Evolutionary conservation across 2,329 filamentous ascomycete species (phyloP).

Genomic region (Drechslera avenae): DNA sequence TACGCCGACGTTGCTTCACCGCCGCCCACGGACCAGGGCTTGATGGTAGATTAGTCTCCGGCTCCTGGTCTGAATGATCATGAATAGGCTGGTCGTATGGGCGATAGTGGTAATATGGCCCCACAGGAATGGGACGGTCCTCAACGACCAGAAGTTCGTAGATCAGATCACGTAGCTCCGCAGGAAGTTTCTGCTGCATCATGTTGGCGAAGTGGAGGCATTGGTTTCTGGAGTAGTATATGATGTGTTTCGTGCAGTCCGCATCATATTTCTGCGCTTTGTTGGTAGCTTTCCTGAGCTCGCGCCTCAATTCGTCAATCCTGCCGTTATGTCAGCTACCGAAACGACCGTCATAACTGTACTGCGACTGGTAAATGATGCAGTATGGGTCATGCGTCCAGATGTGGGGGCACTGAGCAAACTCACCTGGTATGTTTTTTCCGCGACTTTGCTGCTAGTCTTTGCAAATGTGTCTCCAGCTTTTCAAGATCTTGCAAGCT

Average conservation of each 20-base stretch:
- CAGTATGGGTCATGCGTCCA: background rate
- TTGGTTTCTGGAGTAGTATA: constrained; percentile 16
- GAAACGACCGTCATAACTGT: too few species aligned
- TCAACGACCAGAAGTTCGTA: constrained; percentile 32
- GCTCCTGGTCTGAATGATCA: background rate
- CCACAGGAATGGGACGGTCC: constrained; percentile 26
- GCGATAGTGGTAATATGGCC: constrained; percentile 31
- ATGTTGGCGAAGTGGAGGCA: constrained; percentile 18
- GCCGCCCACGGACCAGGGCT: background rate
- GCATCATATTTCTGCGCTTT: background rate
- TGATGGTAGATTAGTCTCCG: too few species aligned
- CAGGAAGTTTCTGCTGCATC: constrained; percentile 29
- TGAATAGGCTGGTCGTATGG: constrained; percentile 12
- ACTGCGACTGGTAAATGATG: background rate
- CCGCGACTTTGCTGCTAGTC: background rate
- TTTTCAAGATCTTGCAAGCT: background rate
- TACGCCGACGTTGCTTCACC: too few species aligned
- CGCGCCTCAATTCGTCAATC: constrained; percentile 2
- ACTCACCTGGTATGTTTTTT: constrained; percentile 5
- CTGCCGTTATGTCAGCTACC: constrained; percentile 1
- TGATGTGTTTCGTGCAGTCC: background rate
- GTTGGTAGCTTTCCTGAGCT: constrained; percentile 3
- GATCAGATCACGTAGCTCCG: constrained; percentile 25
- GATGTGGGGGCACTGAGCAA: background rate
- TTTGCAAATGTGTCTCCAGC: constrained; percentile 1